Evolutionary conservation across 768 basidiomycete species (phyloP).

Genomic region (Trichaptum fuscoviolaceum): DNA sequence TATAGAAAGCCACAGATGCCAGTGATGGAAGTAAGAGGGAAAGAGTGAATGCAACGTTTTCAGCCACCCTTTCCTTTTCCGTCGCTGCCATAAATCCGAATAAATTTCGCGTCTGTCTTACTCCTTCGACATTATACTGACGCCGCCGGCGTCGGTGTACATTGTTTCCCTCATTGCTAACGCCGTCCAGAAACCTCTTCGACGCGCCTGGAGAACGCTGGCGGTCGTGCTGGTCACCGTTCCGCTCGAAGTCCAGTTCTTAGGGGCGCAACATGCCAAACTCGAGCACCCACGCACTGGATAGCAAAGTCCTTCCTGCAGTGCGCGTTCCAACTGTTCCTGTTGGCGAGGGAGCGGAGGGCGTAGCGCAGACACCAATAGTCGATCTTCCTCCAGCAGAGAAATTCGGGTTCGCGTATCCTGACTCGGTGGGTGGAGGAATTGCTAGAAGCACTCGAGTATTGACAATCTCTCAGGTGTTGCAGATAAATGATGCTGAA

Average conservation of each 20-base stretch:
- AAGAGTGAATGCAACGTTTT: not conserved
- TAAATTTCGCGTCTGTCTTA: not conserved
- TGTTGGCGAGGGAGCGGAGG: constrained; percentile 34
- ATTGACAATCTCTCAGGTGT: not conserved
- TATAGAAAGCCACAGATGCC: not conserved
- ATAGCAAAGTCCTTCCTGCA: constrained; percentile 29
- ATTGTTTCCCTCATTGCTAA: not conserved
- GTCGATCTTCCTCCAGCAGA: constrained; percentile 42
- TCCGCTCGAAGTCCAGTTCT: not conserved
- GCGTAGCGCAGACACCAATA: constrained; percentile 37
- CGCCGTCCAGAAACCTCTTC: not conserved
- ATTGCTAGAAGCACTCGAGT: constrained; percentile 35
- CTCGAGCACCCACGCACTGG: not conserved
- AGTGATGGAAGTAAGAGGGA: not conserved
- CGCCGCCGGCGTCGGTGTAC: not conserved
- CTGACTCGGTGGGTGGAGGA: constrained; percentile 33
- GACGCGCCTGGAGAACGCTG: not conserved
- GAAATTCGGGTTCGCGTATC: constrained; percentile 60
- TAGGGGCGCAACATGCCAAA: not conserved
- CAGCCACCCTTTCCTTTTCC: not conserved
- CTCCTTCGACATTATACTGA: not conserved
- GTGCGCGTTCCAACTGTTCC: constrained; percentile 44
- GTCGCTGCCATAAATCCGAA: not conserved
- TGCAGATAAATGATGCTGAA: constrained; percentile 26
- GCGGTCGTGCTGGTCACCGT: not conserved